These are phyloP conservation scores for Aspergillus glaucus DNA, from an alignment of 2,329 filamentous ascomycete genomes.

Conservation along the genomic window DNA sequence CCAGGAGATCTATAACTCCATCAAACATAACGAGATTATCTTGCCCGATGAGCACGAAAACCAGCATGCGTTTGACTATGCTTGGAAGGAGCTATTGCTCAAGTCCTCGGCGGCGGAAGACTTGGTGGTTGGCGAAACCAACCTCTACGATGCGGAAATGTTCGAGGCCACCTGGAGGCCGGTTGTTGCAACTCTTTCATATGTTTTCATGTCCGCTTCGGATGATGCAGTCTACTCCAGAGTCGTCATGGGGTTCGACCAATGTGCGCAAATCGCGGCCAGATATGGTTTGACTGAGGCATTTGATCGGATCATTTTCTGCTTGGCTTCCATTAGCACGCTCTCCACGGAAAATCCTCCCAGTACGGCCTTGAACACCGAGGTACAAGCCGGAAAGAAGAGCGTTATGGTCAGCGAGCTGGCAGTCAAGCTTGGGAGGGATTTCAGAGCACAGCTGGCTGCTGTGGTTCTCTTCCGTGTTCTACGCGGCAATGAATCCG, in stretches of 20 bases:
- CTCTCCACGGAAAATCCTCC: slow-evolving; percentile 68
- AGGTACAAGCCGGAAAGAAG: slow-evolving; percentile 84
- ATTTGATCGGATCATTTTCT: slow-evolving; percentile 87
- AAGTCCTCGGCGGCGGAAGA: slow-evolving; percentile 73
- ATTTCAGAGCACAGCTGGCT: slow-evolving; percentile 88
- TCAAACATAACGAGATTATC: slow-evolving; percentile 90
- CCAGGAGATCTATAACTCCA: slow-evolving; percentile 80
- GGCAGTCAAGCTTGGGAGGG: slow-evolving; percentile 87
- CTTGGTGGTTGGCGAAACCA: slow-evolving; percentile 76
- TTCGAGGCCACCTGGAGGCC: slow-evolving; percentile 94
- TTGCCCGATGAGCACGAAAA: slow-evolving; percentile 96
- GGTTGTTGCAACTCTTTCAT: slow-evolving; percentile 87
- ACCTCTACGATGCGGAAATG: slow-evolving; percentile 96
- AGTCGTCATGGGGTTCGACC: slow-evolving; percentile 89
- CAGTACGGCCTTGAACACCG: slow-evolving; percentile 86
- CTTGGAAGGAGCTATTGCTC: slow-evolving; percentile 87
- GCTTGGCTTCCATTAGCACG: slow-evolving; percentile 83
- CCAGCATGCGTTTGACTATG: slow-evolving; percentile 91
- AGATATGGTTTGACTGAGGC: slow-evolving; percentile 78
- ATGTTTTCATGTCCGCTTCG: slow-evolving; percentile 97
- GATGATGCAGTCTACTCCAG: slow-evolving; percentile 93
- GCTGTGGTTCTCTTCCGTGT: slow-evolving; percentile 94
- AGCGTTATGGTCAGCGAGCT: slow-evolving; percentile 98
- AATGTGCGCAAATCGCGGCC: slow-evolving; percentile 87
- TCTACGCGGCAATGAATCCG: slow-evolving; percentile 73